Evolutionary conservation across 495 filamentous ascomycete species (phyloP).

Genomic region (Chaetomium cochliodes): DNA sequence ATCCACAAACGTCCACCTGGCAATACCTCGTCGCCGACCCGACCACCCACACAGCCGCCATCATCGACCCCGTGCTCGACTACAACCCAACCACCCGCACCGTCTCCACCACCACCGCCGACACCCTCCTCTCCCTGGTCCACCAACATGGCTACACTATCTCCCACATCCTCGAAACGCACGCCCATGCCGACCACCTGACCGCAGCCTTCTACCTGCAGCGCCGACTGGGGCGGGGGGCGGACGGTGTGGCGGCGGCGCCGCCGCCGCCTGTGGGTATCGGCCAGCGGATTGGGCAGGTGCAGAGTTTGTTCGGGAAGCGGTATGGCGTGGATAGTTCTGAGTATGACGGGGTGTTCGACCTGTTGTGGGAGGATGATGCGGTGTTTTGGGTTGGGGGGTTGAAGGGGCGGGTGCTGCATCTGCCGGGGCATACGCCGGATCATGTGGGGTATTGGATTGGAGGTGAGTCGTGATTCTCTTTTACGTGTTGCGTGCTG

Average conservation of each 20-base stretch:
- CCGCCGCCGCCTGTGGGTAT: constrained; percentile 47
- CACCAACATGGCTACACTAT: constrained; percentile 47
- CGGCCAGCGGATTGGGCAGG: constrained; percentile 54
- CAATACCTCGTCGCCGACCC: constrained; percentile 60
- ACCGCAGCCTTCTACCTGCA: constrained; percentile 57
- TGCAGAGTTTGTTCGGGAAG: constrained; percentile 50
- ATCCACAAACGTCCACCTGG: constrained; percentile 50
- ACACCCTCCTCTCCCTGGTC: constrained; percentile 45
- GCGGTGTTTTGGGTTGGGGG: constrained; percentile 51
- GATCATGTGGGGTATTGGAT: constrained; percentile 61
- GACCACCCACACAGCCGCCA: constrained; percentile 43
- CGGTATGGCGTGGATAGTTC: constrained; percentile 46
- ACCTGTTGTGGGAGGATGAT: constrained; percentile 53
- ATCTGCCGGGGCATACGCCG: constrained; percentile 62
- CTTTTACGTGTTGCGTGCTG: background rate
- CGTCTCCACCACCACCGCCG: constrained; percentile 52
- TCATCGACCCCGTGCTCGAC: constrained; percentile 62
- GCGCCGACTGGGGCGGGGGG: constrained; percentile 29
- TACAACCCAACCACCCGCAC: constrained; percentile 47
- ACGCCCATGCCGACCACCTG: constrained; percentile 62
- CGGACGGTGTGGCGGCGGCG: constrained; percentile 22
- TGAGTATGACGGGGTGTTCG: constrained; percentile 51
- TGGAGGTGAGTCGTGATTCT: constrained; percentile 37
- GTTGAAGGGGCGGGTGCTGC: constrained; percentile 47
- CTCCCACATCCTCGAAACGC: constrained; percentile 56